A percentile compares a stretch with the other conserved stretches of the same genome.
Evolutionary conservation across 2,329 filamentous ascomycete genomes (phyloP).

Genomic region (Fusarium lateritium): DNA sequence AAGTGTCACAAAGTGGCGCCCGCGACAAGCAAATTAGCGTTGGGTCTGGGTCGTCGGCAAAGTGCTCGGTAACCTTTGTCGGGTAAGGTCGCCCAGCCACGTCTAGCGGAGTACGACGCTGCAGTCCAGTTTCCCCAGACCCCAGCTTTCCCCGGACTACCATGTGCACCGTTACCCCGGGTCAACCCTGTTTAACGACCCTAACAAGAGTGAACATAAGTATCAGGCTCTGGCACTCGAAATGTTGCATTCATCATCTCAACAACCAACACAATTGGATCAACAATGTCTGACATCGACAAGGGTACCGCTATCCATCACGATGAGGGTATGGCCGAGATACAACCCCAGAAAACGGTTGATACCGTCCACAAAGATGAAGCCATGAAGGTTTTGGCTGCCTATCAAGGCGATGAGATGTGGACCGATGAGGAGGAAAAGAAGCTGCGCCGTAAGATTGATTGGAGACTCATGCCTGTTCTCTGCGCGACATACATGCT

Average conservation of each 20-base stretch:
- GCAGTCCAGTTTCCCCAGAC: conserved; percentile 5
- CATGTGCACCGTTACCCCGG: conserved; percentile 12
- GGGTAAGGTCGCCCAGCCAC: conserved; percentile 20
- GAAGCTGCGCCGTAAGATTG: conserved; percentile 53
- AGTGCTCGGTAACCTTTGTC: conserved; percentile 18
- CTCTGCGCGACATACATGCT: conserved; percentile 62
- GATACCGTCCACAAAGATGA: conserved; percentile 45
- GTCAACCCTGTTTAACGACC: conserved; percentile 12
- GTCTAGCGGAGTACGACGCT: neutral
- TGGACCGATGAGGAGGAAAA: conserved; percentile 62
- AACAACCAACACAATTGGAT: neutral
- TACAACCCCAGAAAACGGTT: conserved; percentile 9
- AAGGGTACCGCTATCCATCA: conserved; percentile 32
- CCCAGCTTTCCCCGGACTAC: neutral
- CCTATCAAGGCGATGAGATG: conserved; percentile 57
- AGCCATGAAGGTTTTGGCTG: conserved; percentile 57
- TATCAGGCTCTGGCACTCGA: conserved; percentile 21
- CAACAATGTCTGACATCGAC: conserved; percentile 39
- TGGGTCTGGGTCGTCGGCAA: conserved; percentile 18
- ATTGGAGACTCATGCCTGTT: conserved; percentile 59
- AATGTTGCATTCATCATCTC: neutral
- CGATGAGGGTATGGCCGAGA: conserved; percentile 17
- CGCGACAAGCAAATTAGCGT: conserved; percentile 5
- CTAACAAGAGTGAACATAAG: conserved; percentile 32
- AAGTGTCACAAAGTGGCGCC: conserved; percentile 4